Evolutionary conservation across 306 rosid species (phyloP).

Genomic region (Citrullus colocynthis): DNA sequence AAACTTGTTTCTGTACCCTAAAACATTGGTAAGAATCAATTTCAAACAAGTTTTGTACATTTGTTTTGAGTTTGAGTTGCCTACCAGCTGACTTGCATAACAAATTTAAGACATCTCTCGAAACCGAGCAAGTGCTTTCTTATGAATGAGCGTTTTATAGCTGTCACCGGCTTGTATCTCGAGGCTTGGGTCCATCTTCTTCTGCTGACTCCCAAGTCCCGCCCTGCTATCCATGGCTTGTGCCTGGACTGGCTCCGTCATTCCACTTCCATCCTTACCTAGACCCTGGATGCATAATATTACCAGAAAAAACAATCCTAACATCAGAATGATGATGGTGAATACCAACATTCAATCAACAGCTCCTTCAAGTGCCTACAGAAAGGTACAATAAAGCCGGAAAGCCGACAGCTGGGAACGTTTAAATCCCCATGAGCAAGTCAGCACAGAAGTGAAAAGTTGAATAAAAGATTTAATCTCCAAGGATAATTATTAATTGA

Average conservation of each 20-base stretch:
- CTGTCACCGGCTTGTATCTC: slow-evolving; percentile 92
- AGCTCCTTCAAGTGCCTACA: neutral
- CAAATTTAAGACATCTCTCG: slow-evolving; percentile 55
- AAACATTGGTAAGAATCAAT: neutral
- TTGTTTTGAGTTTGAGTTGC: neutral
- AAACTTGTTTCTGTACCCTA: neutral
- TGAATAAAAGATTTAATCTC: neutral
- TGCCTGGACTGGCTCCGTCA: slow-evolving; percentile 91
- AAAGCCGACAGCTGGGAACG: neutral
- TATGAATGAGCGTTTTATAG: slow-evolving; percentile 81
- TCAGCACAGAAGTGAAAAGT: neutral
- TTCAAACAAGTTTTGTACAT: neutral
- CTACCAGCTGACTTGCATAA: neutral
- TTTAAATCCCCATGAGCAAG: neutral
- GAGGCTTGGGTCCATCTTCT: slow-evolving; percentile 70
- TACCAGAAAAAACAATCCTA: neutral
- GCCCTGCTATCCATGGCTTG: slow-evolving; percentile 71
- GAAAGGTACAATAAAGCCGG: neutral
- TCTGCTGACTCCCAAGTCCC: slow-evolving; percentile 93
- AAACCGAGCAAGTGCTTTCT: slow-evolving; percentile 92
- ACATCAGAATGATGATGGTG: neutral
- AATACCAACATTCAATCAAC: neutral
- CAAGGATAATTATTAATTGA: neutral
- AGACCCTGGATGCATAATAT: slow-evolving; percentile 51
- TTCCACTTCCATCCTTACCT: slow-evolving; percentile 95